Evolutionary conservation across 345 rosid species (phyloP).

Genomic region (Schrenkiella parvula): DNA sequence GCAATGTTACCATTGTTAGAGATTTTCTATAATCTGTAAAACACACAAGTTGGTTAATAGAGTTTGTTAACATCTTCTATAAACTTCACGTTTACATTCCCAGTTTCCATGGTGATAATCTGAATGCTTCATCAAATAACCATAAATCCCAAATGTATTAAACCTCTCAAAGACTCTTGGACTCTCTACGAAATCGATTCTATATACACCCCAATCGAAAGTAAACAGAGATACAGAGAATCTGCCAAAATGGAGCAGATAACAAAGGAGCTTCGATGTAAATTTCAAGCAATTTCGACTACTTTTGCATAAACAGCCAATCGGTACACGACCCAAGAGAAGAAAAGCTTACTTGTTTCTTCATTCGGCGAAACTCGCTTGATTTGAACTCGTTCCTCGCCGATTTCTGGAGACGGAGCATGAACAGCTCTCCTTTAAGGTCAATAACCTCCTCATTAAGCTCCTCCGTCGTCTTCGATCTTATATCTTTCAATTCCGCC

Average conservation of each 20-base stretch:
- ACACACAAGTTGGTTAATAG: background rate
- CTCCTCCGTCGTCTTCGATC: constrained; percentile 62
- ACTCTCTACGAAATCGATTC: background rate
- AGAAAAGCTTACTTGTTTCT: constrained; percentile 55
- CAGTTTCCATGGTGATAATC: background rate
- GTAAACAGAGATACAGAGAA: background rate
- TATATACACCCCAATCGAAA: background rate
- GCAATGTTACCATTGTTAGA: background rate
- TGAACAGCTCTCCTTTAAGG: constrained; percentile 90
- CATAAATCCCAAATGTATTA: background rate
- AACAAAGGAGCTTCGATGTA: background rate
- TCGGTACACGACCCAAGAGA: background rate
- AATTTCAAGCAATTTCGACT: background rate
- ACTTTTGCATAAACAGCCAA: background rate
- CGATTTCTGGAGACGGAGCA: constrained; percentile 84
- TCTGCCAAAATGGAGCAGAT: background rate
- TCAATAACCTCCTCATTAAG: constrained; percentile 83
- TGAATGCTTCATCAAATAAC: background rate
- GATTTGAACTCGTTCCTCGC: constrained; percentile 87
- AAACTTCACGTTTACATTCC: background rate
- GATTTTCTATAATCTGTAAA: background rate
- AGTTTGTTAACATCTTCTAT: background rate
- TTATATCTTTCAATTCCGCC: constrained; percentile 73
- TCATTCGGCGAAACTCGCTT: constrained; percentile 83
- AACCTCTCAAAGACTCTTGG: background rate